Conservation (phyloP, 352 stramenopile genomes). For the Aphanomyces invadans region DNA sequence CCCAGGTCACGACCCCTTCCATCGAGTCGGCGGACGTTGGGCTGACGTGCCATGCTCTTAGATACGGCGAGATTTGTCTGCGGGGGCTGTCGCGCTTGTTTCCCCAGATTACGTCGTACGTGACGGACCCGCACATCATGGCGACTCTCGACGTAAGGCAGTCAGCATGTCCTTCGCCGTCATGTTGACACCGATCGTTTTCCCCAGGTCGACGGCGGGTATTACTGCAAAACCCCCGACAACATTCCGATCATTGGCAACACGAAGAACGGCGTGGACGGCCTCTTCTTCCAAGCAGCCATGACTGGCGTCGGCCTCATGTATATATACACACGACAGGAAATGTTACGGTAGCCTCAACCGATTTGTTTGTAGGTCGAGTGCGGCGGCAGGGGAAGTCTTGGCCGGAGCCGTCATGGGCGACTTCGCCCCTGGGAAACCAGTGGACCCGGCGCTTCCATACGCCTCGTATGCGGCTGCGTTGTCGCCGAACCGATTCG, state of each 20-base stretch:
- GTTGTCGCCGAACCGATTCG: constrained; percentile 58
- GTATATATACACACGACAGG: constrained; percentile 27
- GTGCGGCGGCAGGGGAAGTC: constrained; percentile 54
- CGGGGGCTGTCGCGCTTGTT: constrained; percentile 50
- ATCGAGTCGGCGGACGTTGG: too few relatives aligned
- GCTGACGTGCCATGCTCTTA: constrained; percentile 26
- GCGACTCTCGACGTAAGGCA: constrained; percentile 36
- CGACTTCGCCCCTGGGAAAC: constrained; percentile 33
- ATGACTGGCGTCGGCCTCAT: constrained; percentile 71
- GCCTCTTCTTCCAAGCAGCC: constrained; percentile 58
- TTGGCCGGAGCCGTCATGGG: constrained; percentile 59
- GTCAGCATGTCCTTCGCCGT: too few relatives aligned
- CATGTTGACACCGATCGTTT: constrained; percentile 11
- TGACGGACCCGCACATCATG: constrained; percentile 43
- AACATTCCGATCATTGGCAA: constrained; percentile 66
- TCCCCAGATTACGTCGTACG: constrained; percentile 53
- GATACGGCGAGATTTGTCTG: constrained; percentile 62
- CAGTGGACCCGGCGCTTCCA: not conserved
- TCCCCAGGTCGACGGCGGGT: constrained; percentile 50
- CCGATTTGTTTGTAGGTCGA: constrained; percentile 54
- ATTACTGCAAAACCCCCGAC: constrained; percentile 77
- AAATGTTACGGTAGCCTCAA: too few relatives aligned
- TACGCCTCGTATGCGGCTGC: constrained; percentile 43
- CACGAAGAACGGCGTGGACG: constrained; percentile 45
- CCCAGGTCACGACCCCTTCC: too few relatives aligned